These are phyloP conservation scores for Candida ulmi DNA, from an alignment of 805 yeast species.

Conservation along the genomic window DNA sequence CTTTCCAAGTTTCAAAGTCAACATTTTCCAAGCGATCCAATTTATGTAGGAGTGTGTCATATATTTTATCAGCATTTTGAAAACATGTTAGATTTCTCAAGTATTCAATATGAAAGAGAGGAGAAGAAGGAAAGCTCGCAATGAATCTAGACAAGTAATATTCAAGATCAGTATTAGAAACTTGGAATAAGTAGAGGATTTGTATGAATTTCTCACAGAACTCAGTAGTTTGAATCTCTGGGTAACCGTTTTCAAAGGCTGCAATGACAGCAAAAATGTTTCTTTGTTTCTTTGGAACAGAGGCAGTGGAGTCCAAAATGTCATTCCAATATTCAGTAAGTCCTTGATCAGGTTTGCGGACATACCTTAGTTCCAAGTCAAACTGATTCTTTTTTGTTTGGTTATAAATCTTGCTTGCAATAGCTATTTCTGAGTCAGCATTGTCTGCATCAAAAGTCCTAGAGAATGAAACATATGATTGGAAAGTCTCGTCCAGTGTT, in stretches of 20 bases:
- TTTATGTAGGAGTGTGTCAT: background rate
- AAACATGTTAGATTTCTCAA: constrained; percentile 4
- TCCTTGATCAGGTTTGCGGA: constrained; percentile 5
- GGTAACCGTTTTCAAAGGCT: constrained; percentile 13
- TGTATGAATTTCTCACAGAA: constrained; percentile 11
- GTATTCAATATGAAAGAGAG: constrained; percentile 11
- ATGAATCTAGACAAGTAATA: constrained; percentile 2
- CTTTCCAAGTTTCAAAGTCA: constrained; percentile 30
- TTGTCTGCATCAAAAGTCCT: constrained; percentile 23
- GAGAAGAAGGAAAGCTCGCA: constrained; percentile 7
- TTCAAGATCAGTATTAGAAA: background rate
- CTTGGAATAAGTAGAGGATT: constrained; percentile 6
- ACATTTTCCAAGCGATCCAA: background rate
- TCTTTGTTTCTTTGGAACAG: constrained; percentile 10
- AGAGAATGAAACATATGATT: constrained; percentile 35
- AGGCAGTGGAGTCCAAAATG: background rate
- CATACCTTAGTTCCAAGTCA: constrained; percentile 32
- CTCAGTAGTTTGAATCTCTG: constrained; percentile 1
- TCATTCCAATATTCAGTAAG: constrained; percentile 6
- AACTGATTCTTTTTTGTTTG: constrained; percentile 25
- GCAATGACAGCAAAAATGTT: constrained; percentile 1
- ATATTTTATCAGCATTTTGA: background rate
- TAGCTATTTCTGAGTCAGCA: constrained; percentile 32
- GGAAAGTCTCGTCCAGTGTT: constrained; percentile 33
- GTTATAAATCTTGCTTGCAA: constrained; percentile 28